Evolutionary conservation across 2,329 filamentous ascomycete genomes (phyloP).

Genomic region (Penicillium palitans): DNA sequence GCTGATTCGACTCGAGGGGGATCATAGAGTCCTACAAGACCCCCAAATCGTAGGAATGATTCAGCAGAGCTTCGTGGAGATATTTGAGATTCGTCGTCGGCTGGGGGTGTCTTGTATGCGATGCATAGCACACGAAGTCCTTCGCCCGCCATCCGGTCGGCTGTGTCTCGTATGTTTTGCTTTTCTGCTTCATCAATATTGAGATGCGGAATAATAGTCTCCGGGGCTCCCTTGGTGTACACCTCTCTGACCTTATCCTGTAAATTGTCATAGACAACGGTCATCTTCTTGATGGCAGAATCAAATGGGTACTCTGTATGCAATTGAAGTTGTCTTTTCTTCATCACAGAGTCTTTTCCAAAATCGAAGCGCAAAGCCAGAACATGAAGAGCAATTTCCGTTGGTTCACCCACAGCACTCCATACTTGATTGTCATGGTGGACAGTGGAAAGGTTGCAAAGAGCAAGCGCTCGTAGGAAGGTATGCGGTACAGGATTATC

Average conservation of each 20-base stretch:
- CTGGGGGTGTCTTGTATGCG: slow-evolving; percentile 43
- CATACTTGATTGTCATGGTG: slow-evolving; percentile 48
- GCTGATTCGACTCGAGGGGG: slow-evolving; percentile 62
- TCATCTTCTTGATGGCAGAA: slow-evolving; percentile 66
- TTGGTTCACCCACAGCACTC: slow-evolving; percentile 63
- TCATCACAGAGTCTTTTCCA: slow-evolving; percentile 49
- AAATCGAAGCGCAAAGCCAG: slow-evolving; percentile 62
- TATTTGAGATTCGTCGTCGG: slow-evolving; percentile 32
- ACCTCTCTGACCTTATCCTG: slow-evolving; percentile 39
- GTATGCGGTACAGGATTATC: slow-evolving; percentile 45
- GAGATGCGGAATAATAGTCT: slow-evolving; percentile 52
- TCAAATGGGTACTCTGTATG: slow-evolving; percentile 65
- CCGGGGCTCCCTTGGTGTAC: slow-evolving; percentile 64
- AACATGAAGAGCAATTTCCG: slow-evolving; percentile 67
- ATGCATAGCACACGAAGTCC: slow-evolving; percentile 63
- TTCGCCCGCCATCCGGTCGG: slow-evolving; percentile 61
- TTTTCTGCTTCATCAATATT: slow-evolving; percentile 22
- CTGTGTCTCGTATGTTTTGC: slow-evolving; percentile 26
- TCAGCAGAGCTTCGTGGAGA: slow-evolving; percentile 53
- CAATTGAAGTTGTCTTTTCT: slow-evolving; percentile 18
- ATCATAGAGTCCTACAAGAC: slow-evolving; percentile 62
- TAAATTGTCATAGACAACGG: slow-evolving; percentile 55
- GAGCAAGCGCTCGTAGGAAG: slow-evolving; percentile 55
- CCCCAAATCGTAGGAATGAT: slow-evolving; percentile 55
- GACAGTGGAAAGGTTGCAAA: slow-evolving; percentile 57